phyloP scores from a whole-genome alignment of 2,329 filamentous ascomycete genomes.

The Sporothrix euskadiensis region DNA sequence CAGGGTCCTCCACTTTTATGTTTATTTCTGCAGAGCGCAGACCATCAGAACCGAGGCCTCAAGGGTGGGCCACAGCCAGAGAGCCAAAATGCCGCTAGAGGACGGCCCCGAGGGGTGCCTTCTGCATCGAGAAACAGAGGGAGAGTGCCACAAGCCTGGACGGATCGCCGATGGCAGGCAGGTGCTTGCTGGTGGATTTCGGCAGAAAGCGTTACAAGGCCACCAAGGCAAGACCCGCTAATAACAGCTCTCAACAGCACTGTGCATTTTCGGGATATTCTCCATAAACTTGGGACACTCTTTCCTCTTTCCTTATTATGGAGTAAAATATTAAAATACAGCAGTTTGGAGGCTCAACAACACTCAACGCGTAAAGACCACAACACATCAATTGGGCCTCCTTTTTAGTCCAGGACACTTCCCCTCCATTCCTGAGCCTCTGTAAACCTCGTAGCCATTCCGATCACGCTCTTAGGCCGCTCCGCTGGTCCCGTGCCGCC shows the following conservation, averaged over 20 bases:
- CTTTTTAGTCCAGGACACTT: background rate
- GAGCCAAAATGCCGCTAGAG: background rate
- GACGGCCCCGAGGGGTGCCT: background rate
- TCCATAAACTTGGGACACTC: too few species aligned
- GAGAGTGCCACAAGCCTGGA: background rate
- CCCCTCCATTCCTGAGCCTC: conserved; percentile 1
- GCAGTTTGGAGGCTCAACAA: background rate
- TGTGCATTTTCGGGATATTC: background rate
- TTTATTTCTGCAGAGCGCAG: background rate
- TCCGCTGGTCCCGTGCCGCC: background rate
- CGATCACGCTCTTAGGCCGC: background rate
- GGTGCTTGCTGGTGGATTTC: background rate
- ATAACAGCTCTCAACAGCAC: background rate
- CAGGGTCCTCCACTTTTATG: conserved; percentile 21
- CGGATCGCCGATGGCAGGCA: background rate
- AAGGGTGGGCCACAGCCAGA: background rate
- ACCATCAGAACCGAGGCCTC: conserved; percentile 20
- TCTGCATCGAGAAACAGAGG: too few species aligned
- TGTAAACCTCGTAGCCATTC: background rate
- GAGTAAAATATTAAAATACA: too few species aligned
- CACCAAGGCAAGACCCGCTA: background rate
- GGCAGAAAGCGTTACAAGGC: background rate
- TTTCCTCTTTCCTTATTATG: too few species aligned
- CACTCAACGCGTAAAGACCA: background rate
- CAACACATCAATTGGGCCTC: background rate